A percentile compares a stretch with the other conserved stretches of the same genome.
Evolutionary conservation across 306 rosid genomes (phyloP).

Genomic region (Cucurbita maxima): DNA sequence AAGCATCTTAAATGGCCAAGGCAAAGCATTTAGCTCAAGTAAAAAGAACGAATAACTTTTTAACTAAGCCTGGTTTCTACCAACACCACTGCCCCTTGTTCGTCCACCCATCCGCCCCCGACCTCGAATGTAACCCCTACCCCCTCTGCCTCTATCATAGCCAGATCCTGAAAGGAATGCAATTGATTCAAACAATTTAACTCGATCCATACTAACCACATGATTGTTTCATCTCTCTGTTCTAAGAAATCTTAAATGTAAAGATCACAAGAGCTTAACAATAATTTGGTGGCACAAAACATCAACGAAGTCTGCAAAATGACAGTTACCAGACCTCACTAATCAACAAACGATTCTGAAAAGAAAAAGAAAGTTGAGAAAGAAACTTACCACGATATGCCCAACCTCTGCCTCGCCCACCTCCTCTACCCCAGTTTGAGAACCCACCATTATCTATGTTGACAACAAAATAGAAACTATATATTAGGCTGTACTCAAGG

Average conservation of each 20-base stretch:
- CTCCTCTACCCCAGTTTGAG: constrained; percentile 63
- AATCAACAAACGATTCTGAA: not conserved
- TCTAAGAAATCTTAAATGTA: not conserved
- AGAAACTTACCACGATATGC: constrained; percentile 49
- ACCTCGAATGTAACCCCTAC: constrained; percentile 64
- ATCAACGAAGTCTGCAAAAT: not conserved
- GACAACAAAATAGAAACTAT: not conserved
- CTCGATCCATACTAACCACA: not conserved
- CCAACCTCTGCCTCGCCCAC: constrained; percentile 75
- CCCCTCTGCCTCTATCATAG: constrained; percentile 67
- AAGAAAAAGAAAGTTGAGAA: not conserved
- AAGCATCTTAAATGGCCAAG: constrained; percentile 6
- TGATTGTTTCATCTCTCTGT: not conserved
- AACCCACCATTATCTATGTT: constrained; percentile 65
- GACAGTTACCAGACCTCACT: not conserved
- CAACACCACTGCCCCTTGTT: constrained; percentile 25
- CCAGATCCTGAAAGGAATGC: constrained; percentile 29
- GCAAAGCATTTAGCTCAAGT: constrained; percentile 4
- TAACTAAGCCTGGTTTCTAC: constrained; percentile 1
- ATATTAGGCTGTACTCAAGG: not conserved
- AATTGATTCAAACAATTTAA: not conserved
- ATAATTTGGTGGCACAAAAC: not conserved
- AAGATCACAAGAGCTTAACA: not conserved
- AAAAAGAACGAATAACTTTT: not conserved
- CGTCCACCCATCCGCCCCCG: constrained; percentile 67